Percentiles rank a stretch among this genome's conserved stretches.
Conservation (phyloP, 2,329 filamentous ascomycete genomes). For the Penicillium sp. region DNA sequence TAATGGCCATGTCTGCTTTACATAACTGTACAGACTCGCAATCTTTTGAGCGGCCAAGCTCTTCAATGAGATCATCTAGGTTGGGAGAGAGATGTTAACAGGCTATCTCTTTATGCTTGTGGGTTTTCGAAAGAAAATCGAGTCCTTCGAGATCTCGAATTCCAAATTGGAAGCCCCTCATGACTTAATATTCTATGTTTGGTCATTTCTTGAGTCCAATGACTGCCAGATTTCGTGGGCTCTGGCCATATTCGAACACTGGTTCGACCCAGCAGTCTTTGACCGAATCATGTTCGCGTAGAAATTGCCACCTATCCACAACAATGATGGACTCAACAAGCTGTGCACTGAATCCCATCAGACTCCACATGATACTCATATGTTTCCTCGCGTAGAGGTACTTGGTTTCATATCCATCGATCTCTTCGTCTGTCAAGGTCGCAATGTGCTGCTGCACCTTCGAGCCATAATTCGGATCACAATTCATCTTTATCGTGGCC, state of each 20-base stretch:
- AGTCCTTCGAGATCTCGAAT: neutral
- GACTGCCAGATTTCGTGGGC: conserved; percentile 88
- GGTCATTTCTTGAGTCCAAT: conserved; percentile 76
- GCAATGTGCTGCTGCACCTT: conserved; percentile 67
- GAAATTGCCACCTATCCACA: conserved; percentile 82
- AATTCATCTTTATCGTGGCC: conserved; percentile 71
- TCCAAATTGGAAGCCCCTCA: neutral
- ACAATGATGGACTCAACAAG: conserved; percentile 90
- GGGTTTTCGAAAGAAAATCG: too few relatives aligned
- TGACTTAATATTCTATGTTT: too few relatives aligned
- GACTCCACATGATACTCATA: conserved; percentile 81
- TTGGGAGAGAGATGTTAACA: too few relatives aligned
- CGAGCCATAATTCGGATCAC: conserved; percentile 60
- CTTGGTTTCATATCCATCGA: conserved; percentile 66
- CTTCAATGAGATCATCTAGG: too few relatives aligned
- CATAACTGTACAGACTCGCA: too few relatives aligned
- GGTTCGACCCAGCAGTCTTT: conserved; percentile 84
- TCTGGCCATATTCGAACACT: conserved; percentile 84
- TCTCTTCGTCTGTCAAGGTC: conserved; percentile 71
- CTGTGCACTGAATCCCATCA: conserved; percentile 96
- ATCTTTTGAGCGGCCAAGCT: too few relatives aligned
- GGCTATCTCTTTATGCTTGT: too few relatives aligned
- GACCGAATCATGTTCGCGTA: conserved; percentile 76
- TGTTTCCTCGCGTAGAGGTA: conserved; percentile 73
- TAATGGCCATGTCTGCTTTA: too few relatives aligned